A percentile compares a stretch with the other conserved stretches of the same genome.
Evolutionary conservation across 306 rosid genomes (phyloP).

Genomic region (Ormosia semicastrata): DNA sequence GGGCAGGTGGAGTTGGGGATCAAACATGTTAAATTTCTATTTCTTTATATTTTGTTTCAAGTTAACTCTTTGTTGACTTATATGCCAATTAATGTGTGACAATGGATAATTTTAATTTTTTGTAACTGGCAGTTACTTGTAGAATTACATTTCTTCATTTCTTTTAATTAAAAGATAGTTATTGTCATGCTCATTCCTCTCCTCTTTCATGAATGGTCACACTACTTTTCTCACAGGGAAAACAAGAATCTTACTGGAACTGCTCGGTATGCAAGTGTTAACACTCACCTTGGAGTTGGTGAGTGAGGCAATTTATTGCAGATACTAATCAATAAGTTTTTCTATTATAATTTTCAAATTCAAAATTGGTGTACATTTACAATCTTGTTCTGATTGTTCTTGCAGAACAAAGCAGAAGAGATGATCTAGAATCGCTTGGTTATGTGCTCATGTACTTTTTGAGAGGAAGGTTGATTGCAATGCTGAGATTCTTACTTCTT

Average conservation of each 20-base stretch:
- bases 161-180: not conserved
- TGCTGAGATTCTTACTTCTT: not conserved
- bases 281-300: conserved; percentile 99
- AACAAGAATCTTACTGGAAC: conserved; percentile 99
- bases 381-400: conserved; percentile 15
- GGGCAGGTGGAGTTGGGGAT: not conserved
- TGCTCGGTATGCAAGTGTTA: conserved; percentile 99
- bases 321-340: conserved; percentile 21
- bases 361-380: not conserved
- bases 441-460: conserved; percentile 94
- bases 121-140: not conserved
- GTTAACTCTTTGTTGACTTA: not conserved
- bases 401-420: conserved; percentile 99
- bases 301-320: conserved; percentile 34
- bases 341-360: not conserved
- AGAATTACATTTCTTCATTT: not conserved
- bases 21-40: not conserved
- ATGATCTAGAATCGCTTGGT: conserved; percentile 98
- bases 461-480: conserved; percentile 62
- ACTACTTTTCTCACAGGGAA: conserved; percentile 55
- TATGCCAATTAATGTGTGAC: not conserved
- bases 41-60: not conserved
- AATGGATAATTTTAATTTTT: not conserved
- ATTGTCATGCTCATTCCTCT: not conserved
- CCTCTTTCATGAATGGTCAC: not conserved